A percentile compares a stretch with the other conserved stretches of the same genome.
phyloP scores from a whole-genome alignment of 177 flowering plant species.

The Vitis hybrid region DNA sequence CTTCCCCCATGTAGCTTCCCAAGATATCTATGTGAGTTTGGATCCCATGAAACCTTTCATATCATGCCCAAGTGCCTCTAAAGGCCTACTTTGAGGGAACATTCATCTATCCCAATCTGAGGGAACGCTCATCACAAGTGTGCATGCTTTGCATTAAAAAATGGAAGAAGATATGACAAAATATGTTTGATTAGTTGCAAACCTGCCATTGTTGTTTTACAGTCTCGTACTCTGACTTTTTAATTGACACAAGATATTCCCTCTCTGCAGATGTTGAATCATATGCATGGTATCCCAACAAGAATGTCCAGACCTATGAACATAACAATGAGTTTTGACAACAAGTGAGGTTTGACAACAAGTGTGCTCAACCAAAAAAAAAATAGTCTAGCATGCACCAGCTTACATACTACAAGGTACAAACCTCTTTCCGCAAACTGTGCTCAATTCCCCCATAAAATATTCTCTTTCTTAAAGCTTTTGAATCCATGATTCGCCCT shows the following conservation, averaged over 20 bases:
- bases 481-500: conserved; percentile 77
- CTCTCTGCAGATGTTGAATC: conserved; percentile 96
- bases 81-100: too few relatives aligned
- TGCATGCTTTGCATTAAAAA: not conserved
- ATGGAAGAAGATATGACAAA: not conserved
- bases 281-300: conserved; percentile 76
- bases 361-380: too few relatives aligned
- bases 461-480: conserved; percentile 75
- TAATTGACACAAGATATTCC: conserved; percentile 60
- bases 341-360: not conserved
- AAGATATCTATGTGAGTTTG: too few relatives aligned
- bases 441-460: conserved; percentile 95
- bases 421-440: conserved; percentile 74
- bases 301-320: conserved; percentile 77
- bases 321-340: conserved; percentile 12
- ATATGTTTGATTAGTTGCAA: conserved; percentile 11
- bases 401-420: conserved; percentile 11
- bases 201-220: conserved; percentile 97
- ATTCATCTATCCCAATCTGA: too few relatives aligned
- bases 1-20: too few relatives aligned
- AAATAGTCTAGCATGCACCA: too few relatives aligned
- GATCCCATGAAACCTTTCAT: too few relatives aligned
- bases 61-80: too few relatives aligned
- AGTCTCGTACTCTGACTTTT: conserved; percentile 75
- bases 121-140: not conserved